A percentile compares a stretch with the other conserved stretches of the same genome.
Conservation (phyloP, 345 rosid species). For the Linum lewisii region DNA sequence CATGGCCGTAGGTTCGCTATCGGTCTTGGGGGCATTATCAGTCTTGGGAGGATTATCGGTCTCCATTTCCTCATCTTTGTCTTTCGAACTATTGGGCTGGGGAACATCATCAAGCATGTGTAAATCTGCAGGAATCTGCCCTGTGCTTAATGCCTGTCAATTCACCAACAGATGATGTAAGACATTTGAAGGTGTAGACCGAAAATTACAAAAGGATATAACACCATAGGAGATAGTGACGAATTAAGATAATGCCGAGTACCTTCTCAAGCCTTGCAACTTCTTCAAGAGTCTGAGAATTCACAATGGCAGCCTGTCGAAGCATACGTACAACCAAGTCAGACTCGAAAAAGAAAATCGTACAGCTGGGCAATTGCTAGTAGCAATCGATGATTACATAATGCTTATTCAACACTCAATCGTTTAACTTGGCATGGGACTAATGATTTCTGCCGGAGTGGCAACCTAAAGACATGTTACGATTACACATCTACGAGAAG, state of each 20-base stretch:
- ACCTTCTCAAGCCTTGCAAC: slow-evolving; percentile 98
- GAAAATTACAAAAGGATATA: slow-evolving; percentile 2
- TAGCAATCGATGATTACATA: too few species aligned
- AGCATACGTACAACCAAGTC: slow-evolving; percentile 14
- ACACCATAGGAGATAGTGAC: too few species aligned
- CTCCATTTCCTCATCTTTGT: neutral
- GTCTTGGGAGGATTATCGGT: neutral
- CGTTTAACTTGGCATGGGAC: too few species aligned
- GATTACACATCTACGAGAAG: too few species aligned
- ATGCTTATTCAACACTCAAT: too few species aligned
- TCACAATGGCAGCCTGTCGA: slow-evolving; percentile 90
- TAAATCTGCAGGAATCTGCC: slow-evolving; percentile 87
- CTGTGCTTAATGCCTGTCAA: slow-evolving; percentile 76
- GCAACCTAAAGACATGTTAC: too few species aligned
- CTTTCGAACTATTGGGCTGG: neutral
- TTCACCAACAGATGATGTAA: slow-evolving; percentile 22
- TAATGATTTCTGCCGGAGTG: too few species aligned
- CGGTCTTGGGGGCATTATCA: neutral
- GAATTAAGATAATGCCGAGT: slow-evolving; percentile 7
- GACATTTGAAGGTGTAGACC: neutral
- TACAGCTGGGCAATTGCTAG: too few species aligned
- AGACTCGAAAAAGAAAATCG: too few species aligned
- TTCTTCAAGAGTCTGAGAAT: slow-evolving; percentile 98
- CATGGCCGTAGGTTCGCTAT: neutral
- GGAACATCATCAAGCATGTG: slow-evolving; percentile 33